phyloP scores from a whole-genome alignment of 768 basidiomycete genomes.

The Agaricus blazei region DNA sequence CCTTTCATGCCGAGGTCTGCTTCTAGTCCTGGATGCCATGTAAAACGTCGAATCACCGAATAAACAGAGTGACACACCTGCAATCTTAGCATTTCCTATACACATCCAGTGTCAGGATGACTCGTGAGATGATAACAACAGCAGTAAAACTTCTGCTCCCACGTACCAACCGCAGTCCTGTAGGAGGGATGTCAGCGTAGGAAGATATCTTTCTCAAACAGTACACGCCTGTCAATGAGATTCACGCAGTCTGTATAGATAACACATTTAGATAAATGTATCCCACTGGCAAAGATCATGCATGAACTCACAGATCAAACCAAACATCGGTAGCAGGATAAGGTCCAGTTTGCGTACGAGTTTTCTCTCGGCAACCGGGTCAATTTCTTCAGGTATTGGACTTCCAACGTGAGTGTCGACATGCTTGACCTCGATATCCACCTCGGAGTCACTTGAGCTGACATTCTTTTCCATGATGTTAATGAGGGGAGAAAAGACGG shows the following conservation, averaged over 20 bases:
- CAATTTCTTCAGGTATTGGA: slow-evolving; percentile 15
- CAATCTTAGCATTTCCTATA: slow-evolving; percentile 20
- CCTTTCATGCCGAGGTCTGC: slow-evolving; percentile 36
- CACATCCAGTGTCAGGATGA: not conserved
- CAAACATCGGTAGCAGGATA: slow-evolving; percentile 31
- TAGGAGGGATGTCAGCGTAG: not conserved
- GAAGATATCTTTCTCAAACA: not conserved
- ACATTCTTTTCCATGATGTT: no score
- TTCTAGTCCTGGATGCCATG: slow-evolving; percentile 23
- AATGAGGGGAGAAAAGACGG: no score
- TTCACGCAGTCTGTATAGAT: slow-evolving; percentile 26
- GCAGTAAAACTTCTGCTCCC: not conserved
- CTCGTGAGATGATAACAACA: not conserved
- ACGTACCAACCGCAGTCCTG: slow-evolving; percentile 15
- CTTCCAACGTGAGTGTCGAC: not conserved
- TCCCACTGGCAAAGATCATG: not conserved
- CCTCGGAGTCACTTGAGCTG: no score
- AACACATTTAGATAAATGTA: not conserved
- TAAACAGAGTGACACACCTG: slow-evolving; percentile 13
- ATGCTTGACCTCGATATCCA: no score
- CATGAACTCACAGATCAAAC: slow-evolving; percentile 30
- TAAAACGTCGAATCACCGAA: not conserved
- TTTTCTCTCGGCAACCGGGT: slow-evolving; percentile 27
- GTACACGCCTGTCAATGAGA: slow-evolving; percentile 26
- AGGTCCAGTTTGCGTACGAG: slow-evolving; percentile 31